phyloP scores from a whole-genome alignment of 2,329 filamentous ascomycete species.

The Penicillium hordei region DNA sequence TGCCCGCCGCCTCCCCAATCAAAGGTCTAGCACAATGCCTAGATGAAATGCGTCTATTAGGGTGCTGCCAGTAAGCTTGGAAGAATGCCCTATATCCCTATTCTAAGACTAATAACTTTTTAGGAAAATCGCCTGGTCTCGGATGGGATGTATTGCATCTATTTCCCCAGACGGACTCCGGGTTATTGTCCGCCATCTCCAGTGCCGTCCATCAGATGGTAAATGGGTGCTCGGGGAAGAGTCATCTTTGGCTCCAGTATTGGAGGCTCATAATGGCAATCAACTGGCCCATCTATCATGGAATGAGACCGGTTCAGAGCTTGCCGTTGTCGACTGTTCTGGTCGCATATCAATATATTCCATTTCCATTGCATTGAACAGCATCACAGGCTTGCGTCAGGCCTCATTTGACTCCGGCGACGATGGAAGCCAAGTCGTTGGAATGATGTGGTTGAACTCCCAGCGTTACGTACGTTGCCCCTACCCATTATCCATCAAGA shows the following conservation, averaged over 20 bases:
- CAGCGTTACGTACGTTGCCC: slow-evolving; percentile 48
- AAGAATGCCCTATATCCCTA: not conserved
- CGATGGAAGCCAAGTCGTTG: slow-evolving; percentile 75
- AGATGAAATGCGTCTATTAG: slow-evolving; percentile 71
- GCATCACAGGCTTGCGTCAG: slow-evolving; percentile 61
- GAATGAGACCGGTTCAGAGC: slow-evolving; percentile 73
- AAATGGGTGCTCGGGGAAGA: slow-evolving; percentile 75
- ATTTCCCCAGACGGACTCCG: slow-evolving; percentile 70
- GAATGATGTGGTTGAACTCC: slow-evolving; percentile 78
- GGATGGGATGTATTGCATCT: slow-evolving; percentile 78
- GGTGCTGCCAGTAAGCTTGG: slow-evolving; percentile 74
- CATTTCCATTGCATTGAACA: slow-evolving; percentile 71
- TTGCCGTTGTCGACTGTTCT: slow-evolving; percentile 77
- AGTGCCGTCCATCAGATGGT: slow-evolving; percentile 66
- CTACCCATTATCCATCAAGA: not conserved
- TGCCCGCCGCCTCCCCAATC: slow-evolving; percentile 52
- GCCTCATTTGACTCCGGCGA: slow-evolving; percentile 69
- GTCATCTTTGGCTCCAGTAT: slow-evolving; percentile 62
- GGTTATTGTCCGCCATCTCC: slow-evolving; percentile 71
- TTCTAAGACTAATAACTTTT: slow-evolving; percentile 25
- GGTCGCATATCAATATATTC: slow-evolving; percentile 75
- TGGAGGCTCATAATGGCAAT: slow-evolving; percentile 61
- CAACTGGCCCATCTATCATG: slow-evolving; percentile 79
- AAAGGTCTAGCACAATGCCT: slow-evolving; percentile 71
- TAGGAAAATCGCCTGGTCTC: slow-evolving; percentile 85